phyloP scores from a whole-genome alignment of 1,284 basidiomycete species.

The Abortiporus biennis region DNA sequence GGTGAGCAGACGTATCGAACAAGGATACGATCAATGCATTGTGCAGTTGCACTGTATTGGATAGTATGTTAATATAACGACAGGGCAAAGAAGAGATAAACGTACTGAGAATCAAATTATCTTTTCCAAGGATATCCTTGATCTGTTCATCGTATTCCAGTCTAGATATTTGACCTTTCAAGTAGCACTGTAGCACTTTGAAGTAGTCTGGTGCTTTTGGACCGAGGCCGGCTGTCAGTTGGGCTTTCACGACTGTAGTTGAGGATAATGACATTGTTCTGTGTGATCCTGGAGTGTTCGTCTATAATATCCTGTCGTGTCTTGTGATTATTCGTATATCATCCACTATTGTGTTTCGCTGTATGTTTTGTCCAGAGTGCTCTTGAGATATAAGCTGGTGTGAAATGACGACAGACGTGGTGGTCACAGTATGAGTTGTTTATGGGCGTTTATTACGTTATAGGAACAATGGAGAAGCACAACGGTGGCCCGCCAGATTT shows the following conservation, averaged over 20 bases:
- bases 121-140: conserved; percentile 44
- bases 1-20: conserved; percentile 70
- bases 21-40: conserved; percentile 77
- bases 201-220: conserved; percentile 58
- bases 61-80: conserved; percentile 4
- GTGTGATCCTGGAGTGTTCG: too few species aligned
- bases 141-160: conserved; percentile 70
- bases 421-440: too few species aligned
- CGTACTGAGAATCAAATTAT: conserved; percentile 55
- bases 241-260: conserved; percentile 67
- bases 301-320: too few species aligned
- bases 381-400: too few species aligned
- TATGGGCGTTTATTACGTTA: too few species aligned
- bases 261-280: conserved; percentile 67
- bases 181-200: conserved; percentile 53
- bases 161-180: conserved; percentile 62
- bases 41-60: conserved; percentile 62
- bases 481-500: too few species aligned
- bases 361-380: too few species aligned
- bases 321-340: too few species aligned
- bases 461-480: too few species aligned
- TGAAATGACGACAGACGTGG: too few species aligned
- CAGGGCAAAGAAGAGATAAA: conserved; percentile 4
- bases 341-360: too few species aligned
- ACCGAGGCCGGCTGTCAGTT: conserved; percentile 58